These are phyloP conservation scores for Beauveria pseudobassiana DNA, from an alignment of 2,329 filamentous ascomycete genomes.

Conservation along the genomic window DNA sequence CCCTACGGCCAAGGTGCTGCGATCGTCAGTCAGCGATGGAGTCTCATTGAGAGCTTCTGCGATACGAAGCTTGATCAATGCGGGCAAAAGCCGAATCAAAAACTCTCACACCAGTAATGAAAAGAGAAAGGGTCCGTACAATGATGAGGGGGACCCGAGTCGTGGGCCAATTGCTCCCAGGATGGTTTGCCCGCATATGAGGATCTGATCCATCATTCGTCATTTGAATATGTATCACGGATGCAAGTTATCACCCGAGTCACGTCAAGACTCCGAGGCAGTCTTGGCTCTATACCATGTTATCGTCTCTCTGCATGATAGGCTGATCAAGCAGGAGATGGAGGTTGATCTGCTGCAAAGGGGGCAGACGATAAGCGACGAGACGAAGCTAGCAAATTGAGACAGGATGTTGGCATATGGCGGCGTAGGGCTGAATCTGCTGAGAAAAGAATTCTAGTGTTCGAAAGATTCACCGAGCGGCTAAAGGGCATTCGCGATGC, in stretches of 20 bases:
- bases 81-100: conserved; percentile 1
- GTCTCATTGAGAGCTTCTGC: conserved; percentile 7
- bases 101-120: not conserved
- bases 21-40: conserved; percentile 7
- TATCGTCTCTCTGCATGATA: conserved; percentile 6
- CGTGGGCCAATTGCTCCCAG: conserved; percentile 4
- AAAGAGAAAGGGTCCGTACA: not conserved
- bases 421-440: conserved; percentile 47
- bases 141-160: not conserved
- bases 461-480: conserved; percentile 35
- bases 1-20: conserved; percentile 3
- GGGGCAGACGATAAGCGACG: not conserved
- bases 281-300: not conserved
- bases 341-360: not conserved
- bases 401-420: conserved; percentile 36
- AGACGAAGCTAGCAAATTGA: conserved; percentile 10
- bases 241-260: not conserved
- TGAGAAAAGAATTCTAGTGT: conserved; percentile 43
- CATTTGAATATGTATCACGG: conserved; percentile 1
- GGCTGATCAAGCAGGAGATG: not conserved
- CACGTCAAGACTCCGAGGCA: not conserved
- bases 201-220: not conserved
- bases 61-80: conserved; percentile 7
- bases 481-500: conserved; percentile 25
- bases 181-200: not conserved